These are phyloP conservation scores for Butyriboletus loyo DNA, from an alignment of 768 basidiomycete genomes.

Conservation along the genomic window DNA sequence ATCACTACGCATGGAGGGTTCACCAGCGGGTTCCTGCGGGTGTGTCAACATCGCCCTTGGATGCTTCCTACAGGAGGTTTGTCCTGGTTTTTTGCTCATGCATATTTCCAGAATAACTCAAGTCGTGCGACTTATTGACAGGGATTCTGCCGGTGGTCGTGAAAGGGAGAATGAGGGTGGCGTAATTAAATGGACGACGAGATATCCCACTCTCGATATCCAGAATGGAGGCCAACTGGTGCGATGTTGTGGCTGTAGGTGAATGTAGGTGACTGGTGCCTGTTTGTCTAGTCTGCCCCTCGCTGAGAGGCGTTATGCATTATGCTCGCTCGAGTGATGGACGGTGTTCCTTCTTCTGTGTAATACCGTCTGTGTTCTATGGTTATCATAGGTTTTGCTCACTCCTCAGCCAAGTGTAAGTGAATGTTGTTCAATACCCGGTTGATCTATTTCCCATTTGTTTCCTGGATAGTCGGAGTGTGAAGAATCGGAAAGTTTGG, in stretches of 20 bases:
- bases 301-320: too few species aligned
- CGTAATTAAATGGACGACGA: constrained; percentile 1
- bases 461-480: too few species aligned
- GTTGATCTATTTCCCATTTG: too few species aligned
- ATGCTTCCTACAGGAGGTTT: constrained; percentile 63
- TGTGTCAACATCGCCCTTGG: constrained; percentile 43
- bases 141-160: constrained; percentile 29
- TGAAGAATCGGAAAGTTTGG: too few species aligned
- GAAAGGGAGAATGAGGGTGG: constrained; percentile 5
- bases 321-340: too few species aligned
- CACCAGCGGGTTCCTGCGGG: constrained; percentile 52
- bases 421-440: too few species aligned
- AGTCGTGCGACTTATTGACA: background rate
- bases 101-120: background rate
- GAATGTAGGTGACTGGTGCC: background rate
- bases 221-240: background rate
- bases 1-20: constrained; percentile 66
- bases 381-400: too few species aligned
- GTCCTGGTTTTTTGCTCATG: constrained; percentile 12
- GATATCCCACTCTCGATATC: background rate
- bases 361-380: too few species aligned
- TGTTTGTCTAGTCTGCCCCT: too few species aligned
- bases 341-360: too few species aligned
- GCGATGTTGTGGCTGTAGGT: background rate
- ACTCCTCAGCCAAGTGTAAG: too few species aligned